Percentiles rank a stretch among this genome's conserved stretches.
These are phyloP conservation scores for Gracilariopsis chorda DNA, from an alignment of 23 red algal genomes.

Conservation along the genomic window DNA sequence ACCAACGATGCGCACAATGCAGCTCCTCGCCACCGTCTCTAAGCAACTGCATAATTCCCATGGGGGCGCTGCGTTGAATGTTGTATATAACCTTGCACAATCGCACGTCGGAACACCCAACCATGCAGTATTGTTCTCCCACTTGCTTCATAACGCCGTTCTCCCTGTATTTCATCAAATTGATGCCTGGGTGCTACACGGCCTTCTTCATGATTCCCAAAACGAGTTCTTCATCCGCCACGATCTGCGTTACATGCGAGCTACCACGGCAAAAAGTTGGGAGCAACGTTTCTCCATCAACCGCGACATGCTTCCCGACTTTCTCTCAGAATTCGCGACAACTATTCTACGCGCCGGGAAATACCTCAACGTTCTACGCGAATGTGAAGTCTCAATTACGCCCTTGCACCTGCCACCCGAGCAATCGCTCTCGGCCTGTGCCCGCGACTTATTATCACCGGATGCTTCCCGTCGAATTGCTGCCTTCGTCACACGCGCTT, in stretches of 20 bases:
- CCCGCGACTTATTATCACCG: neutral
- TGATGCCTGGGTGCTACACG: constrained; percentile 47
- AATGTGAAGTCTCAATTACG: constrained; percentile 9
- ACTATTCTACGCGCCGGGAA: constrained; percentile 72
- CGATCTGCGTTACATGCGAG: constrained; percentile 36
- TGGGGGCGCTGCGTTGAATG: constrained; percentile 44
- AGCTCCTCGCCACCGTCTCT: constrained; percentile 12
- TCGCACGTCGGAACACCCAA: constrained; percentile 44
- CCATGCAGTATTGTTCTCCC: constrained; percentile 15
- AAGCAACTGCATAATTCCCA: neutral
- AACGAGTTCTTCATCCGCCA: constrained; percentile 74
- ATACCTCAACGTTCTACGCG: constrained; percentile 65
- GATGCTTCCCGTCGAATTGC: constrained; percentile 3
- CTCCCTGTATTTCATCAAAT: constrained; percentile 29
- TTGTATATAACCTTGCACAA: neutral
- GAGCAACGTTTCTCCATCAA: constrained; percentile 52
- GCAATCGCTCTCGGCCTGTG: neutral
- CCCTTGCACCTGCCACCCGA: neutral
- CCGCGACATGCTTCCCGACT: constrained; percentile 54
- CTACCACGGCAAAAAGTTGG: constrained; percentile 35
- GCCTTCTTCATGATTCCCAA: constrained; percentile 64
- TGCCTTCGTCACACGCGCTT: neutral
- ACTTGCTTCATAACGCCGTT: constrained; percentile 18
- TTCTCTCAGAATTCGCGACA: constrained; percentile 44
- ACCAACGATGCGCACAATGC: constrained; percentile 43